phyloP scores from a whole-genome alignment of 371 early-diverging fungal species.

The Mucor mucedo region DNA sequence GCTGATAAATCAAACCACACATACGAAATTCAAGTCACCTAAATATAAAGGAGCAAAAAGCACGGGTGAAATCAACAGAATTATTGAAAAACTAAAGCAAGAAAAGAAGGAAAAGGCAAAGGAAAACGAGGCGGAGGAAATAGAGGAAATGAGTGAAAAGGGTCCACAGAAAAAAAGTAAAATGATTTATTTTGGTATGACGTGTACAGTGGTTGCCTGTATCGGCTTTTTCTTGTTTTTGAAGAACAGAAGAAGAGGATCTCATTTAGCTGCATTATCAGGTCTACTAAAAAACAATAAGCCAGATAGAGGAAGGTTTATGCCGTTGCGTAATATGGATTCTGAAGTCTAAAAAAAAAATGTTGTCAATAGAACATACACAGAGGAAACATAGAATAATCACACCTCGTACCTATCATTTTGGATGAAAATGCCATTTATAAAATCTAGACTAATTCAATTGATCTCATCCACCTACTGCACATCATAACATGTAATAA shows the following conservation, averaged over 20 bases:
- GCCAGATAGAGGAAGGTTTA: conserved; percentile 39
- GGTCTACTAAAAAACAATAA: conserved; percentile 26
- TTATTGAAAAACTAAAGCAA: conserved; percentile 27
- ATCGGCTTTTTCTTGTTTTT: conserved; percentile 35
- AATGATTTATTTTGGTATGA: conserved; percentile 29
- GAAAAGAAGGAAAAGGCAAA: conserved; percentile 22
- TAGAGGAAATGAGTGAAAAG: conserved; percentile 7
- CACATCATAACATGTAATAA: too few relatives aligned
- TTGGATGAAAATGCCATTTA: too few relatives aligned
- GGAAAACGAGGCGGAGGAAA: background rate
- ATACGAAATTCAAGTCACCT: conserved; percentile 33
- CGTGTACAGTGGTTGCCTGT: conserved; percentile 28
- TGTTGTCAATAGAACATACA: conserved; percentile 5
- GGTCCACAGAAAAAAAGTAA: conserved; percentile 1
- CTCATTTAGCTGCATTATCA: conserved; percentile 36
- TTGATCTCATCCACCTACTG: too few relatives aligned
- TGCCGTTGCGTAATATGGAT: conserved; percentile 43
- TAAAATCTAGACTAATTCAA: too few relatives aligned
- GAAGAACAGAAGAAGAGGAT: conserved; percentile 23
- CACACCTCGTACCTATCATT: too few relatives aligned
- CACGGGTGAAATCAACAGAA: conserved; percentile 36
- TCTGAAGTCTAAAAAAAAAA: conserved; percentile 16
- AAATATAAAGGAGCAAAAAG: conserved; percentile 28
- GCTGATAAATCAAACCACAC: conserved; percentile 5
- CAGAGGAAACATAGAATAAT: too few relatives aligned